These are phyloP conservation scores for Nakataea oryzae DNA, from an alignment of 2,329 filamentous ascomycete species.

Conservation along the genomic window DNA sequence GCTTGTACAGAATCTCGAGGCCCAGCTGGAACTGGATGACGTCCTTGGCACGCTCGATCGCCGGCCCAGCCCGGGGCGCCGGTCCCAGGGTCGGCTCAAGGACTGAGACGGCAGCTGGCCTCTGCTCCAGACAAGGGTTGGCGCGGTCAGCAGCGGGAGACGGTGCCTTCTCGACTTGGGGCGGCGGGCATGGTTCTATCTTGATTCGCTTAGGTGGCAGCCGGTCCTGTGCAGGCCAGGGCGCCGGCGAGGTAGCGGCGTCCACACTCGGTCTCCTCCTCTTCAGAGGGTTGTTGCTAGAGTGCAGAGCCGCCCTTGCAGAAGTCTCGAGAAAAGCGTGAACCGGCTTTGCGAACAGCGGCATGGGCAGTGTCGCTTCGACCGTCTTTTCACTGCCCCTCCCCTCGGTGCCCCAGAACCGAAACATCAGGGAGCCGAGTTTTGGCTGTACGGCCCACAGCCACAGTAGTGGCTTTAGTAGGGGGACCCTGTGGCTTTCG, in stretches of 20 bases:
- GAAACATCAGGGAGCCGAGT: slow-evolving; percentile 45
- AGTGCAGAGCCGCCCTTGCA: background rate
- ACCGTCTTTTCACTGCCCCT: slow-evolving; percentile 44
- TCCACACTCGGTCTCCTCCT: slow-evolving; percentile 8
- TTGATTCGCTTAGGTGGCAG: slow-evolving; percentile 12
- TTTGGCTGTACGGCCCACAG: background rate
- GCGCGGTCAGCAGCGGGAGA: slow-evolving; percentile 1
- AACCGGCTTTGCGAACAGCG: slow-evolving; percentile 18
- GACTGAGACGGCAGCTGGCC: background rate
- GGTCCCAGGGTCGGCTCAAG: background rate
- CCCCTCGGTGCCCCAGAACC: slow-evolving; percentile 48
- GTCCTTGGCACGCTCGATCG: slow-evolving; percentile 50
- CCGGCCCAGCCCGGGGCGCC: slow-evolving; percentile 10
- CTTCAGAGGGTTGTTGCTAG: slow-evolving; percentile 6
- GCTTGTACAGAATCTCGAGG: slow-evolving; percentile 85
- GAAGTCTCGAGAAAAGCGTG: slow-evolving; percentile 1
- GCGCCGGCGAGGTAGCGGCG: background rate
- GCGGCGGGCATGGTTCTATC: slow-evolving; percentile 17
- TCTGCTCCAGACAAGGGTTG: background rate
- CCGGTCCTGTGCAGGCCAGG: background rate
- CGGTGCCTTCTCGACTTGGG: slow-evolving; percentile 13
- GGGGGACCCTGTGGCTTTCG: background rate
- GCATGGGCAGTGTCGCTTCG: slow-evolving; percentile 30
- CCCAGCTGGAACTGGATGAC: slow-evolving; percentile 79
- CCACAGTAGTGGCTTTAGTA: background rate